Evolutionary conservation across 225 moss, liverwort and hornwort species (phyloP).

Genomic region (Physcomitrium patens): DNA sequence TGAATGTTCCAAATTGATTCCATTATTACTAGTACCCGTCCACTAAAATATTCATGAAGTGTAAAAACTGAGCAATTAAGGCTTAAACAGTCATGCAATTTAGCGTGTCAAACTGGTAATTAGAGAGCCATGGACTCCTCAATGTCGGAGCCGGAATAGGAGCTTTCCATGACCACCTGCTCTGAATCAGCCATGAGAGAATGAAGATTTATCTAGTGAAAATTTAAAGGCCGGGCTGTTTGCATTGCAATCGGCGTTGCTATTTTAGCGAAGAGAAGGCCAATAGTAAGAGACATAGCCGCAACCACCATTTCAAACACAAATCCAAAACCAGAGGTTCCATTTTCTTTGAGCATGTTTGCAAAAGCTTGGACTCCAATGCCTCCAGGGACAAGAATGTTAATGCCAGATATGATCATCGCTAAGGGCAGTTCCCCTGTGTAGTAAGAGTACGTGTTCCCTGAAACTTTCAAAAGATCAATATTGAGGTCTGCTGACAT

Average conservation of each 20-base stretch:
- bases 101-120: neutral
- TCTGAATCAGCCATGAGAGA: constrained; percentile 42
- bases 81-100: too few relatives aligned
- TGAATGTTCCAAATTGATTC: too few relatives aligned
- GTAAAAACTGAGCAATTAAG: too few relatives aligned
- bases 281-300: constrained; percentile 81
- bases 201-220: constrained; percentile 42
- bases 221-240: constrained; percentile 42
- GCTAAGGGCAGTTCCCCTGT: constrained; percentile 77
- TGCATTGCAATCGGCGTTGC: constrained; percentile 58
- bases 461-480: constrained; percentile 35
- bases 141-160: constrained; percentile 32
- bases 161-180: constrained; percentile 11
- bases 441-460: constrained; percentile 63
- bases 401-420: constrained; percentile 81
- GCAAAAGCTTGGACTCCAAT: constrained; percentile 85
- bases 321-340: constrained; percentile 75
- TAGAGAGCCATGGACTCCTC: constrained; percentile 47
- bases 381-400: constrained; percentile 85
- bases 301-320: constrained; percentile 90
- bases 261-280: constrained; percentile 77
- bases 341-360: constrained; percentile 70
- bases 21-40: too few relatives aligned
- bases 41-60: too few relatives aligned
- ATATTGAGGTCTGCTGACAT: constrained; percentile 7